Evolutionary conservation across 2,329 filamentous ascomycete species (phyloP), one percentile per base, ranked within the genome.

Genomic region (Sarocladium strictum): DNA sequence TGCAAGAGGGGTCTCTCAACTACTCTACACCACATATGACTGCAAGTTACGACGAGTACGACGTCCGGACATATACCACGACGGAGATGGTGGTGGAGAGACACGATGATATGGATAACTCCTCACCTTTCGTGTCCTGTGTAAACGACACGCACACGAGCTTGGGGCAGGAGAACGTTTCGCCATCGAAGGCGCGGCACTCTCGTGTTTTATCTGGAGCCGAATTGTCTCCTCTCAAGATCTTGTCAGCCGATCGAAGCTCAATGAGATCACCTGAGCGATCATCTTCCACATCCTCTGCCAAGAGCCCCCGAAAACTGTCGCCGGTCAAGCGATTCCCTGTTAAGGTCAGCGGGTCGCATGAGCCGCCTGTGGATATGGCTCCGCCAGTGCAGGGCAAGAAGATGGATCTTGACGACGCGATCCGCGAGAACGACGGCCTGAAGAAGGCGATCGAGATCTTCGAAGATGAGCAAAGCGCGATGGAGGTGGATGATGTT

Each of bases 361-460:
- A 53, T 19, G 50, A 53, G 2, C 32, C 50, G 12, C 3, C 24
- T 37, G 27, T 27, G 17, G 21, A 32, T 7, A 26, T 53, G 33
- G 7, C 32, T 11, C 10, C 32, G 21, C 50, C 32, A 54, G 43
- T 1, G 54, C 19, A 3, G 51, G 21, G 19, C 32, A 38, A 40
- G 50, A 32, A 14, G 12, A 69, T 78, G 37, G 76, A 70, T 49
- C 65, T 84, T 19, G 77, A 83, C 54, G 76, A 83, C 55, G 76
- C 76, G 2, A 69, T 84, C 54, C 70, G 70, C 40, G 74, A 79
- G 43, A 84, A 83, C 58, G 75, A 76, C 52, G 80, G 78, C 2
- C 69, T 85, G 37, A 78, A 76, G 61, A 76, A 76, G 55, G 81
- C 81, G 4, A 84, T 86, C 59, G 75, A 80, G 57, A 84, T 85